phyloP scores from a whole-genome alignment of 2,329 filamentous ascomycete species.

The Berkeleyomyces basicola region DNA sequence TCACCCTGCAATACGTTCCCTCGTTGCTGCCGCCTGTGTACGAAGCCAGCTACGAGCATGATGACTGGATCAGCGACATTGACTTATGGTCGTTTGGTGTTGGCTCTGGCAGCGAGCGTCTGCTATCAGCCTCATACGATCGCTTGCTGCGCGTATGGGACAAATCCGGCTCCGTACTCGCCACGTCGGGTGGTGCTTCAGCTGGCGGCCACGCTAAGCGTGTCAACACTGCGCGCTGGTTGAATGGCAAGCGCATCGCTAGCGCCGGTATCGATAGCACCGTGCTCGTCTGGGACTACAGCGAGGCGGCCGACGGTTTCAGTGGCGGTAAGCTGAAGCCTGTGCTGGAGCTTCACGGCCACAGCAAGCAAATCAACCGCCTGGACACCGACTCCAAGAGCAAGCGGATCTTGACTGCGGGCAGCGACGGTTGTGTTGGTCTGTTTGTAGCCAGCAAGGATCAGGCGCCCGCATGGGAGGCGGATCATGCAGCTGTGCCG shows the following conservation, averaged over 20 bases:
- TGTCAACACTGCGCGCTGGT: slow-evolving; percentile 68
- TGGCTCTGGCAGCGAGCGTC: slow-evolving; percentile 34
- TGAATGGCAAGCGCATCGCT: slow-evolving; percentile 57
- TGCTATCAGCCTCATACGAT: slow-evolving; percentile 90
- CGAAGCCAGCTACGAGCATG: slow-evolving; percentile 85
- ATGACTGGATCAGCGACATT: slow-evolving; percentile 87
- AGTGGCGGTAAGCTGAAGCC: slow-evolving; percentile 56
- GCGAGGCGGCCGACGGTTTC: slow-evolving; percentile 44
- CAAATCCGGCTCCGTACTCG: slow-evolving; percentile 67
- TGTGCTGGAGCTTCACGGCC: slow-evolving; percentile 68
- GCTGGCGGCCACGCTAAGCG: slow-evolving; percentile 60
- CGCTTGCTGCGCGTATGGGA: slow-evolving; percentile 82
- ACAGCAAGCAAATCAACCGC: slow-evolving; percentile 56
- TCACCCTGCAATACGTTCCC: slow-evolving; percentile 84
- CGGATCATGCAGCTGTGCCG: slow-evolving; percentile 38
- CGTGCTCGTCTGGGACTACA: slow-evolving; percentile 79
- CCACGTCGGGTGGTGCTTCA: slow-evolving; percentile 50
- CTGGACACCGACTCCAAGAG: slow-evolving; percentile 57
- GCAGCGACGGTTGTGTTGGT: slow-evolving; percentile 67
- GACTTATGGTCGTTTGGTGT: slow-evolving; percentile 60
- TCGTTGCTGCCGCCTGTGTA: slow-evolving; percentile 79
- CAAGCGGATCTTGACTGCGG: slow-evolving; percentile 69
- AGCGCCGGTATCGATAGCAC: slow-evolving; percentile 75
- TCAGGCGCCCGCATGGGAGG: slow-evolving; percentile 56
- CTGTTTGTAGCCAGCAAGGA: slow-evolving; percentile 74